Conservation (phyloP, 805 yeast genomes). For the Cyberlindnera saturnus region DNA sequence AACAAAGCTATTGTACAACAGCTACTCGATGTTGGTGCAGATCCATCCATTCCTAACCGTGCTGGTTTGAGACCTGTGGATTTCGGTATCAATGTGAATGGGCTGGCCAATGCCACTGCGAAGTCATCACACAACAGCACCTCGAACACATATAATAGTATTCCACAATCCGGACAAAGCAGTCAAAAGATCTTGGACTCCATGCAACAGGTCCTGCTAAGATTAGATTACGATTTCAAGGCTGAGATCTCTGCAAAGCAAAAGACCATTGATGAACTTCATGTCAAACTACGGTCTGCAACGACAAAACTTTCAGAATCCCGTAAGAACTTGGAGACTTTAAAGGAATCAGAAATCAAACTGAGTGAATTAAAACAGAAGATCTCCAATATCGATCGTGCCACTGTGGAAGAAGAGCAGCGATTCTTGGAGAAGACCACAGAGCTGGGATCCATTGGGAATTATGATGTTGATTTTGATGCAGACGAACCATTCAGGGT, state of each 20-base stretch:
- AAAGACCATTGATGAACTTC: conserved; percentile 43
- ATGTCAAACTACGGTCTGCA: conserved; percentile 51
- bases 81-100: conserved; percentile 59
- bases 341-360: conserved; percentile 38
- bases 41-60: conserved; percentile 69
- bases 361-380: conserved; percentile 49
- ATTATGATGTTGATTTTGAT: conserved; percentile 56
- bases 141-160: background rate
- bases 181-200: conserved; percentile 40
- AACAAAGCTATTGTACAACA: conserved; percentile 75
- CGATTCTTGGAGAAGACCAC: conserved; percentile 41
- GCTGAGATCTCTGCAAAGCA: conserved; percentile 51
- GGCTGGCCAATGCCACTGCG: conserved; percentile 6
- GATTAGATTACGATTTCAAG: conserved; percentile 54
- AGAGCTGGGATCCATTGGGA: conserved; percentile 32
- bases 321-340: conserved; percentile 44
- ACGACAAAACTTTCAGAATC: conserved; percentile 44
- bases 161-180: conserved; percentile 13
- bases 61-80: conserved; percentile 85
- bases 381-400: conserved; percentile 51
- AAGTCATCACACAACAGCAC: background rate
- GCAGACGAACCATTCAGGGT: conserved; percentile 91
- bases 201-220: conserved; percentile 42
- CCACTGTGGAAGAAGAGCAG: conserved; percentile 56
- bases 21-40: conserved; percentile 83